Evolutionary conservation across 495 filamentous ascomycete species (phyloP).

Genomic region (Corynascus novoguineensis): DNA sequence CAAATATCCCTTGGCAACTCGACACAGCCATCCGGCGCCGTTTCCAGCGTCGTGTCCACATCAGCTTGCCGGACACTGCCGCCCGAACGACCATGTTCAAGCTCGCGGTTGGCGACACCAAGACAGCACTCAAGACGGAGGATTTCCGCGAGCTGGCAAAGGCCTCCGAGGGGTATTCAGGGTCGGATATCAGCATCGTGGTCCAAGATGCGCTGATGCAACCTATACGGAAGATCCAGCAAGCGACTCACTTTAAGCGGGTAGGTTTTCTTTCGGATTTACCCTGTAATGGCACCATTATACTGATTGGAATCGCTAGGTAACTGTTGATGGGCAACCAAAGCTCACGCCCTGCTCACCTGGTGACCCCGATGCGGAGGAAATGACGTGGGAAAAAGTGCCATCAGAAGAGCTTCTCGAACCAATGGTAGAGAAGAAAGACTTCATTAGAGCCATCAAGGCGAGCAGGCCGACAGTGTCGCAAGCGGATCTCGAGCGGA

Average conservation of each 20-base stretch:
- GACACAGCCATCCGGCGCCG: conserved; percentile 96
- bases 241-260: conserved; percentile 96
- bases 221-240: conserved; percentile 94
- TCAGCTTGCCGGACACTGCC: conserved; percentile 79
- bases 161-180: conserved; percentile 87
- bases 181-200: conserved; percentile 91
- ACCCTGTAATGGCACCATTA: background rate
- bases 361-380: conserved; percentile 73
- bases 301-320: conserved; percentile 42
- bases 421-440: conserved; percentile 78
- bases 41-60: conserved; percentile 95
- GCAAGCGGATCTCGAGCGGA: conserved; percentile 70
- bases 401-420: conserved; percentile 78
- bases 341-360: conserved; percentile 92
- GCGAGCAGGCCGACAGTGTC: conserved; percentile 85
- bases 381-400: conserved; percentile 91
- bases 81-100: conserved; percentile 97
- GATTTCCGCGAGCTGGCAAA: conserved; percentile 77
- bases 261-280: conserved; percentile 39
- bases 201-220: conserved; percentile 98
- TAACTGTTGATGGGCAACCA: conserved; percentile 62
- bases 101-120: conserved; percentile 82
- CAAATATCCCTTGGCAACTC: conserved; percentile 98
- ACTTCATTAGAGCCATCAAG: conserved; percentile 91
- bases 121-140: conserved; percentile 70